phyloP scores from a whole-genome alignment of 192 early-diverging fungal species.

The Kappamyces sp. region DNA sequence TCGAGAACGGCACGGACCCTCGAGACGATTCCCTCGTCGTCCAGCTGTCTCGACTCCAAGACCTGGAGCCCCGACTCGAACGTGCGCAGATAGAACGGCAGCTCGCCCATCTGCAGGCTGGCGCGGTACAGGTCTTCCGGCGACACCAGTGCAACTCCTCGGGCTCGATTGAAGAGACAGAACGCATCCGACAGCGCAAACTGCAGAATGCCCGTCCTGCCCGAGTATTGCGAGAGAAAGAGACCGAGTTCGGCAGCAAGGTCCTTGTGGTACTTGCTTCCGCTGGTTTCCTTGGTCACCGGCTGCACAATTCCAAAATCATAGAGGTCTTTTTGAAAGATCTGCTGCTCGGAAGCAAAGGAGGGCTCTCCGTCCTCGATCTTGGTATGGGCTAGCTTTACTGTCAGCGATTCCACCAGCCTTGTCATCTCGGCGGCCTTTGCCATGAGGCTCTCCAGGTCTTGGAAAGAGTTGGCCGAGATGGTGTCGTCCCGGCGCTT shows the following conservation, averaged over 20 bases:
- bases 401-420: constrained; percentile 62
- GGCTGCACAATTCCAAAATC: constrained; percentile 87
- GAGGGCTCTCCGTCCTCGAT: constrained; percentile 24
- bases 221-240: constrained; percentile 66
- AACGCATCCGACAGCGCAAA: constrained; percentile 85
- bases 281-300: constrained; percentile 83
- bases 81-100: constrained; percentile 66
- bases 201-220: constrained; percentile 52
- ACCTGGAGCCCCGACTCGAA: constrained; percentile 78
- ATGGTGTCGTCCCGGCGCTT: constrained; percentile 64
- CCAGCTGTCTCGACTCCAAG: constrained; percentile 58
- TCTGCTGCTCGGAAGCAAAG: constrained; percentile 37
- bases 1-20: constrained; percentile 48
- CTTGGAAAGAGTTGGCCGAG: constrained; percentile 69
- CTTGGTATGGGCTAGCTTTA: constrained; percentile 41
- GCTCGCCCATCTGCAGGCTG: constrained; percentile 56
- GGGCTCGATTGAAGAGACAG: constrained; percentile 90
- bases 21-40: constrained; percentile 63
- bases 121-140: constrained; percentile 87
- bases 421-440: constrained; percentile 87
- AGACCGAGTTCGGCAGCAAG: constrained; percentile 81
- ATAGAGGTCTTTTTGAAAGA: constrained; percentile 66
- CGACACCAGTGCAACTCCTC: constrained; percentile 85
- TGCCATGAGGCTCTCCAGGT: constrained; percentile 79
- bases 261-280: constrained; percentile 79